A percentile compares a stretch with the other conserved stretches of the same genome.
Evolutionary conservation across 148 eudicot genomes (phyloP).

Genomic region (Rhododendron ovatum): DNA sequence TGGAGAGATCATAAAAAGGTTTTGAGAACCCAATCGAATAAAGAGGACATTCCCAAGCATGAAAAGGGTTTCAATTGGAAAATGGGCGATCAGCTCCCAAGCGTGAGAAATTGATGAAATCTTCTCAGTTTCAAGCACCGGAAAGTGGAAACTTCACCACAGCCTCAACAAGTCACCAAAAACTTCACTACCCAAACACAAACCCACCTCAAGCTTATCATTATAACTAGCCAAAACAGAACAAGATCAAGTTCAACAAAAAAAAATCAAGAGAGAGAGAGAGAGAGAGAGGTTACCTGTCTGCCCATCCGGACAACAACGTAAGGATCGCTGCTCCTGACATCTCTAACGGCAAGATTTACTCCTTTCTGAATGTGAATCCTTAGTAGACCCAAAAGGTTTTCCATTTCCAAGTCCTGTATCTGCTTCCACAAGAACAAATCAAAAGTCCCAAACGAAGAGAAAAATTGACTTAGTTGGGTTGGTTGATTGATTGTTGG

Average conservation of each 20-base stretch:
- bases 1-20: too few species aligned
- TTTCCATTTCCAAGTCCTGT: slow-evolving; percentile 20
- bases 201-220: background rate
- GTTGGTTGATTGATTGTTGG: background rate
- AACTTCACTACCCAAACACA: background rate
- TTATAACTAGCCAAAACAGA: background rate
- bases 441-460: background rate
- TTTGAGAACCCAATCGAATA: too few species aligned
- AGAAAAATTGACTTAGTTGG: background rate
- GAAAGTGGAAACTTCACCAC: background rate
- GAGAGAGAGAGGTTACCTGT: slow-evolving; percentile 20
- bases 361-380: slow-evolving; percentile 33
- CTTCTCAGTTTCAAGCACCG: background rate
- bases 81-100: background rate
- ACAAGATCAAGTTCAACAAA: background rate
- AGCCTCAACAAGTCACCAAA: background rate
- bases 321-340: slow-evolving; percentile 46
- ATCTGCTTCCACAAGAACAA: background rate
- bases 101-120: background rate
- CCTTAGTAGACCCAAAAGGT: slow-evolving; percentile 36
- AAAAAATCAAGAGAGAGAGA: background rate
- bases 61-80: background rate
- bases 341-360: slow-evolving; percentile 43
- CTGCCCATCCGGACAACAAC: slow-evolving; percentile 38
- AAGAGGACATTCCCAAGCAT: background rate